Evolutionary conservation across 2,329 filamentous ascomycete species (phyloP).

Genomic region (Neonectria punicea): DNA sequence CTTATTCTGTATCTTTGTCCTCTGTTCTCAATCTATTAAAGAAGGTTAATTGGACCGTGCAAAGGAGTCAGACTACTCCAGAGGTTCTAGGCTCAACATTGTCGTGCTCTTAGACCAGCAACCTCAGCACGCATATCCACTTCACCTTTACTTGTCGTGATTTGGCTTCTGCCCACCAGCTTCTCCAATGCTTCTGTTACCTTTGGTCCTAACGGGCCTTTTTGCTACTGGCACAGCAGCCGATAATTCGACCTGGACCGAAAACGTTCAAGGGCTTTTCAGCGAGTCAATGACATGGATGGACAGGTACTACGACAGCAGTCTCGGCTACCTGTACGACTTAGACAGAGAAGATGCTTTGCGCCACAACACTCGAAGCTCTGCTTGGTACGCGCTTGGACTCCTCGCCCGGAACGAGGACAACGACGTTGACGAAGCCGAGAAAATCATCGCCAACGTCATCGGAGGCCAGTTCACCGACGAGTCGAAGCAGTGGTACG

Average conservation of each 20-base stretch:
- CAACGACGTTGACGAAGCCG: constrained; percentile 60
- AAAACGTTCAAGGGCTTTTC: constrained; percentile 18
- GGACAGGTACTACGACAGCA: constrained; percentile 64
- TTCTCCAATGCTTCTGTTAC: background rate
- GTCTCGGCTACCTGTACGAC: constrained; percentile 64
- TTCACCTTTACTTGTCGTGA: background rate
- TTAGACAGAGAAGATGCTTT: constrained; percentile 57
- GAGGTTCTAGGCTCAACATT: background rate
- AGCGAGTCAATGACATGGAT: constrained; percentile 51
- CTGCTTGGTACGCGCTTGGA: constrained; percentile 69
- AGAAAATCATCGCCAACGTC: constrained; percentile 64
- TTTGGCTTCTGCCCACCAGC: background rate
- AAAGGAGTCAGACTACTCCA: background rate
- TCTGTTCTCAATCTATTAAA: background rate
- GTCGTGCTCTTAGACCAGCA: background rate
- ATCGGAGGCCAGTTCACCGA: constrained; percentile 64
- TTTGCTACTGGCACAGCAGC: background rate
- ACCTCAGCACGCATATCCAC: background rate
- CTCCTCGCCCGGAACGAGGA: constrained; percentile 65
- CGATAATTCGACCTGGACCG: background rate
- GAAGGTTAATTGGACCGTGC: background rate
- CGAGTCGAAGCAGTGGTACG: constrained; percentile 64
- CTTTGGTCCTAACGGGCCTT: background rate
- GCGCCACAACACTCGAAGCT: constrained; percentile 66
- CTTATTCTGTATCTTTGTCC: background rate